Evolutionary conservation across 2,329 filamentous ascomycete species (phyloP).

Genomic region (Xenoacremonium recifei): DNA sequence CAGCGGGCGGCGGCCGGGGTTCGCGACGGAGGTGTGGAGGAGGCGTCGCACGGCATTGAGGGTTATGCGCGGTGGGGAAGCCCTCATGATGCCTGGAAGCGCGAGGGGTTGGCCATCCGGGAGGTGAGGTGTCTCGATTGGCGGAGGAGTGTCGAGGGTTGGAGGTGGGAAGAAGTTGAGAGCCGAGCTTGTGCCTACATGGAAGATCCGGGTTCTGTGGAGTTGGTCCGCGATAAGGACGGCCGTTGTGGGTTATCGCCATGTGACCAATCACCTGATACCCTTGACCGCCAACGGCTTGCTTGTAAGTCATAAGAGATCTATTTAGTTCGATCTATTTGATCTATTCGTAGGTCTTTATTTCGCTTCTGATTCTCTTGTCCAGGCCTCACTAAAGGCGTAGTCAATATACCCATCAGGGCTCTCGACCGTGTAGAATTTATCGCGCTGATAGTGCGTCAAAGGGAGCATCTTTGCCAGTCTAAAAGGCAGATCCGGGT

Average conservation of each 20-base stretch:
- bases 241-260: slow-evolving; percentile 7
- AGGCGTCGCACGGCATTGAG: slow-evolving; percentile 28
- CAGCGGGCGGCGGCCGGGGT: slow-evolving; percentile 22
- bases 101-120: slow-evolving; percentile 19
- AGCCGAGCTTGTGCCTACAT: neutral
- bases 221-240: neutral
- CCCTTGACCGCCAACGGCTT: slow-evolving; percentile 14
- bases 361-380: too few relatives aligned
- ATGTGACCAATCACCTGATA: slow-evolving; percentile 14
- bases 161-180: neutral
- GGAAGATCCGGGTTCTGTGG: too few relatives aligned
- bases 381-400: slow-evolving; percentile 24
- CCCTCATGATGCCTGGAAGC: slow-evolving; percentile 37
- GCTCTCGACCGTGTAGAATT: slow-evolving; percentile 35
- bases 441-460: slow-evolving; percentile 35
- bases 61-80: slow-evolving; percentile 30
- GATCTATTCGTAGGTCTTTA: too few relatives aligned
- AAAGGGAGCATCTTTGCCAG: slow-evolving; percentile 36
- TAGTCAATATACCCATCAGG: slow-evolving; percentile 30
- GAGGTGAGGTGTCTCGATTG: neutral
- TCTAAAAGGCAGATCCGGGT: slow-evolving; percentile 37
- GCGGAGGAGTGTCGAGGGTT: neutral
- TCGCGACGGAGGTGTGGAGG: slow-evolving; percentile 26
- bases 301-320: too few relatives aligned
- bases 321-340: too few relatives aligned